Percentiles rank a stretch among this genome's conserved stretches.
These are phyloP conservation scores for Ziziphus jujuba DNA, from an alignment of 306 rosid genomes.

Conservation along the genomic window DNA sequence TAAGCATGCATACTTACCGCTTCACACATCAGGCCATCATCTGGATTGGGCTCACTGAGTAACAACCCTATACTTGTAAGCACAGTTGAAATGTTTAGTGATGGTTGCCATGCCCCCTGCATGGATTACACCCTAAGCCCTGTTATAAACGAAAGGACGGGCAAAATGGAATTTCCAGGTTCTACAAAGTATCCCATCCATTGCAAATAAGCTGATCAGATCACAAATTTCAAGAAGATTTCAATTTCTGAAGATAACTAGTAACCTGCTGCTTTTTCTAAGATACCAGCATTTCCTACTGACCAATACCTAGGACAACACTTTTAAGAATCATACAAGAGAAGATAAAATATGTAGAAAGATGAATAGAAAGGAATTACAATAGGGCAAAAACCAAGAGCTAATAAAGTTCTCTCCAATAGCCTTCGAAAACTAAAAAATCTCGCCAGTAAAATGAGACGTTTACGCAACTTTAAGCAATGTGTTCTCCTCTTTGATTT, in stretches of 20 bases:
- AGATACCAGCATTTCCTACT: neutral
- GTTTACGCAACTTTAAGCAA: no score
- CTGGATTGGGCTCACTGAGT: conserved; percentile 48
- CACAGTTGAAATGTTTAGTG: conserved; percentile 43
- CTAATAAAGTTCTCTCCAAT: no score
- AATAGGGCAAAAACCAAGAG: no score
- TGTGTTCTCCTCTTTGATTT: no score
- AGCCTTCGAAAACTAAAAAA: neutral
- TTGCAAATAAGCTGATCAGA: neutral
- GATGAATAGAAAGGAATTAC: no score
- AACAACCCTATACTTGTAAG: conserved; percentile 41
- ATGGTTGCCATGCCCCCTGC: conserved; percentile 53
- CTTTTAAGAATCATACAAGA: neutral
- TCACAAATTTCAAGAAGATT: neutral
- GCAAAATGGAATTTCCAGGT: neutral
- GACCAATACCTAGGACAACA: neutral
- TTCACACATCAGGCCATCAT: conserved; percentile 49
- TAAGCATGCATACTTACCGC: conserved; percentile 27
- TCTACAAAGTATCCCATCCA: neutral
- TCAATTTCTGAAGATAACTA: neutral
- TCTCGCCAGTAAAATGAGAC: neutral
- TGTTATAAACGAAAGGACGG: neutral
- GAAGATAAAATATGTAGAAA: neutral
- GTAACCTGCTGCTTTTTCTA: neutral
- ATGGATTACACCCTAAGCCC: conserved; percentile 1